These are phyloP conservation scores for Herpetomonas samuelpessoai DNA, from an alignment of 208 protist genomes.

Conservation along the genomic window DNA sequence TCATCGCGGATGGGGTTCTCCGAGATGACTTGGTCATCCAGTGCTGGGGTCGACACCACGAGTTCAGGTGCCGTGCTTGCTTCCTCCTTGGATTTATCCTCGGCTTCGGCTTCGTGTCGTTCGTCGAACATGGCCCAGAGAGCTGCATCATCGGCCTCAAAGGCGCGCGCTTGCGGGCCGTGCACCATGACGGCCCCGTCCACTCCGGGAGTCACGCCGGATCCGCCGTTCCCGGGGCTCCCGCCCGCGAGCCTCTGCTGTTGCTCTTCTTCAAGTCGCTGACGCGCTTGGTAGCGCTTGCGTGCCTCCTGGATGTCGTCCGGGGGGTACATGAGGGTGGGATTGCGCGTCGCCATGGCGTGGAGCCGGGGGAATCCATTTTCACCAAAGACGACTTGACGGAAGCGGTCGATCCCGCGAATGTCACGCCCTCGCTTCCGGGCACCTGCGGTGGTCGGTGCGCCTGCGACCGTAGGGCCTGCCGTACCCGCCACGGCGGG, in stretches of 20 bases:
- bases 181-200: background rate
- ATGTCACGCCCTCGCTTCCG: slow-evolving; percentile 79
- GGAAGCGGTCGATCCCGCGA: slow-evolving; percentile 62
- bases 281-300: slow-evolving; percentile 9
- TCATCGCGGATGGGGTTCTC: slow-evolving; percentile 9
- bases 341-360: slow-evolving; percentile 68
- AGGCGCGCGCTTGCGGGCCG: background rate
- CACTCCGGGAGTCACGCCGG: too few species aligned
- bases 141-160: background rate
- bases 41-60: background rate
- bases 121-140: slow-evolving; percentile 32
- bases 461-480: background rate
- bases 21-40: background rate
- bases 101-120: slow-evolving; percentile 9
- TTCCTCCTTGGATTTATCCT: background rate
- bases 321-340: slow-evolving; percentile 82
- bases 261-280: slow-evolving; percentile 7
- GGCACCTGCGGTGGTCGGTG: slow-evolving; percentile 12
- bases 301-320: slow-evolving; percentile 56
- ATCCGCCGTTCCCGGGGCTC: too few species aligned
- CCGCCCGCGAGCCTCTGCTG: slow-evolving; percentile 5
- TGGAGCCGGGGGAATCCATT: slow-evolving; percentile 71
- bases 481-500: background rate
- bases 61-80: background rate
- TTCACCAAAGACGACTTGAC: slow-evolving; percentile 66